phyloP scores from a whole-genome alignment of 139 green algal genomes.

The Coelastrella sp. region DNA sequence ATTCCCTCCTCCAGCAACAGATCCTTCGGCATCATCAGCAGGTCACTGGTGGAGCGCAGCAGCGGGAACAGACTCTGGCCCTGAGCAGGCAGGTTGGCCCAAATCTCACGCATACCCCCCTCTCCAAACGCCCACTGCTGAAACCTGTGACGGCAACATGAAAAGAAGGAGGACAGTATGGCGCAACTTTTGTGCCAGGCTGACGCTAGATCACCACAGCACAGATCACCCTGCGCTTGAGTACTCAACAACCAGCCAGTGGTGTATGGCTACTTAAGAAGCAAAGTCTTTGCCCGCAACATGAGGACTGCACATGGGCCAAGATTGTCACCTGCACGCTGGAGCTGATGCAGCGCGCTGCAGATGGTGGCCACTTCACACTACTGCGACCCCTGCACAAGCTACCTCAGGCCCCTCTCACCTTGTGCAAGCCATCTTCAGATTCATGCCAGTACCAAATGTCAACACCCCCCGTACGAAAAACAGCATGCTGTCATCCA shows the following conservation, averaged over 20 bases:
- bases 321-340: too few species aligned
- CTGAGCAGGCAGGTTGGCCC: conserved; percentile 29
- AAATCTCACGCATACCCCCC: conserved; percentile 41
- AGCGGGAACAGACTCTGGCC: conserved; percentile 74
- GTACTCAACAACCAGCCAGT: too few species aligned
- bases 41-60: conserved; percentile 77
- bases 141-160: neutral
- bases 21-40: conserved; percentile 92
- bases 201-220: too few species aligned
- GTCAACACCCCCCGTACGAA: conserved; percentile 74
- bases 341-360: too few species aligned
- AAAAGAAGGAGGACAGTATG: neutral
- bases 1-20: conserved; percentile 62
- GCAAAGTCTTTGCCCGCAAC: too few species aligned
- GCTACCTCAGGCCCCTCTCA: neutral
- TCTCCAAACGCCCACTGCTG: conserved; percentile 62
- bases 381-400: neutral
- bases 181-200: neutral
- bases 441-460: conserved; percentile 76
- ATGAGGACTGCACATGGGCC: too few species aligned
- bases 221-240: too few species aligned
- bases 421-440: conserved; percentile 78
- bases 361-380: neutral
- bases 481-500: conserved; percentile 74
- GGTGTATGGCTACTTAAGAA: too few species aligned